Evolutionary conservation across 345 rosid genomes (phyloP).

Genomic region (Erysimum cheiranthoides): DNA sequence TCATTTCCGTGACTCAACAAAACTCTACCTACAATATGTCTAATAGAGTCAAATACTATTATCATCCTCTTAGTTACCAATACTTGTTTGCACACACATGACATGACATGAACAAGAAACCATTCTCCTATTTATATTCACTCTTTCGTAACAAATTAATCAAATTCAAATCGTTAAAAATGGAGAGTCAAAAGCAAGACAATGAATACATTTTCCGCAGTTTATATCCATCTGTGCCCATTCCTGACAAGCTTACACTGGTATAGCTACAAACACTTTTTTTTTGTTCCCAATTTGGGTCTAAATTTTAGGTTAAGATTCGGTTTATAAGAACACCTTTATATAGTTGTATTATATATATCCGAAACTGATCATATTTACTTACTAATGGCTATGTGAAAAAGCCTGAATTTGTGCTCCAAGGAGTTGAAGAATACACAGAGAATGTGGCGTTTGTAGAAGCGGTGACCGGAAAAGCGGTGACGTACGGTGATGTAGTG

Average conservation of each 20-base stretch:
- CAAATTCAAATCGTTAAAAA: conserved; percentile 30
- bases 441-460: conserved; percentile 89
- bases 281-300: background rate
- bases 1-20: conserved; percentile 42
- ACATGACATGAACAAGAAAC: conserved; percentile 27
- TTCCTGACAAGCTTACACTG: conserved; percentile 67
- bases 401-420: conserved; percentile 78
- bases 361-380: too few species aligned
- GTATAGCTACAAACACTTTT: background rate
- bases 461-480: conserved; percentile 70
- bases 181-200: conserved; percentile 40
- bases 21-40: conserved; percentile 34
- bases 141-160: conserved; percentile 26
- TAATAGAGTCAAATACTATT: conserved; percentile 32
- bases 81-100: conserved; percentile 21
- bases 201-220: conserved; percentile 72
- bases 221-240: conserved; percentile 60
- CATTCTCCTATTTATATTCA: conserved; percentile 37
- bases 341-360: too few species aligned
- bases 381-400: background rate
- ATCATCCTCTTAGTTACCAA: conserved; percentile 32
- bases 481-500: conserved; percentile 68
- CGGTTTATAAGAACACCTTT: background rate
- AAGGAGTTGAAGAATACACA: conserved; percentile 68
- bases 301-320: background rate